Conservation (phyloP, 768 basidiomycete genomes). For the Amanita rubescens region DNA sequence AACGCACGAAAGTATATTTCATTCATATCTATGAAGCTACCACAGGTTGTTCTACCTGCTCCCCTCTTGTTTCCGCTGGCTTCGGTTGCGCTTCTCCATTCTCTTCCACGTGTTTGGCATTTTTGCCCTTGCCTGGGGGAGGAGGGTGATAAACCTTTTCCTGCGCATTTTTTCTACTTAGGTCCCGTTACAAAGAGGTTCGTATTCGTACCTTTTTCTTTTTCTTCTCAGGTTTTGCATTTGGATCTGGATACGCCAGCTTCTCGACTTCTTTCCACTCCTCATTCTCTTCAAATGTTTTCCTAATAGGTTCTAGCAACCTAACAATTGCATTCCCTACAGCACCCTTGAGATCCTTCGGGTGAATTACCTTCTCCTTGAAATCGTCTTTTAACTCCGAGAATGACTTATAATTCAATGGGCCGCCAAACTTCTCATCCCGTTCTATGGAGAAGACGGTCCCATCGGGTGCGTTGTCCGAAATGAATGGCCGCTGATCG, state of each 20-base stretch:
- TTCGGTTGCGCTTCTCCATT: background rate
- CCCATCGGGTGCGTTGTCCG: conserved; percentile 66
- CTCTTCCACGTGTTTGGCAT: conserved; percentile 22
- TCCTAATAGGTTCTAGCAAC: conserved; percentile 75
- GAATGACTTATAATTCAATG: conserved; percentile 65
- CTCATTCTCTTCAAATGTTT: conserved; percentile 64
- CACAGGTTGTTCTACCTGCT: background rate
- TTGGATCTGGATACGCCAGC: conserved; percentile 80
- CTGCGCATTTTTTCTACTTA: conserved; percentile 25
- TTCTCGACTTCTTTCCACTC: conserved; percentile 76
- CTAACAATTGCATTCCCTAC: conserved; percentile 68
- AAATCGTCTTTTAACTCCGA: conserved; percentile 69
- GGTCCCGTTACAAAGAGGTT: background rate
- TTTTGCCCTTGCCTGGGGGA: conserved; percentile 73
- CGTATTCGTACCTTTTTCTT: conserved; percentile 50
- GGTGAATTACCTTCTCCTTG: conserved; percentile 70
- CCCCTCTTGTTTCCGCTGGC: background rate
- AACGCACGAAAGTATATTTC: background rate
- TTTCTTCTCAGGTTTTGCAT: conserved; percentile 51
- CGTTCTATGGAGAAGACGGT: conserved; percentile 76
- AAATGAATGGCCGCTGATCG: conserved; percentile 56
- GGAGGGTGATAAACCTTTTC: conserved; percentile 81
- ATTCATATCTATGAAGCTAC: background rate
- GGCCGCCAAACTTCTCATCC: conserved; percentile 77
- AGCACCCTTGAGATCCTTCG: conserved; percentile 79